Conservation (phyloP, 2,329 filamentous ascomycete species). For the Mycocentrospora acerina region DNA sequence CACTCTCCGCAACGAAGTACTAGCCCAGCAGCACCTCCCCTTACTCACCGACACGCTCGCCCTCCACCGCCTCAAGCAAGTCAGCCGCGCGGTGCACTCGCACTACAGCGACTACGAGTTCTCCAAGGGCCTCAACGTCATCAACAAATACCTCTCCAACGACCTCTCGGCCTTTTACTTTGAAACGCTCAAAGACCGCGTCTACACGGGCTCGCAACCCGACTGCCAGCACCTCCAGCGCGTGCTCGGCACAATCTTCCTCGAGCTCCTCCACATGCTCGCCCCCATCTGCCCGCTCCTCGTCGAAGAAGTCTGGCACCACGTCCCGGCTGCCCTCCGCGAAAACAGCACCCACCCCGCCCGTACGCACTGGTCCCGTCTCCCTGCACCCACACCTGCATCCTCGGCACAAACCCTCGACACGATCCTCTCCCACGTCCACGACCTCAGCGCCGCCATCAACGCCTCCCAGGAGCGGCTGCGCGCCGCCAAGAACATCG, state of each 20-base stretch:
- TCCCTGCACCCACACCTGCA: conserved; percentile 4
- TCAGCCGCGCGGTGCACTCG: conserved; percentile 64
- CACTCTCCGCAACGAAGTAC: conserved; percentile 13
- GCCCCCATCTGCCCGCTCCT: conserved; percentile 79
- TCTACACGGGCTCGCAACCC: conserved; percentile 78
- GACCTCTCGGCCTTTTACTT: conserved; percentile 94
- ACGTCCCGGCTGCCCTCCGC: conserved; percentile 67
- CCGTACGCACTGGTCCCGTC: conserved; percentile 23
- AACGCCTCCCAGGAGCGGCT: conserved; percentile 76
- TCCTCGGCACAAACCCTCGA: conserved; percentile 19
- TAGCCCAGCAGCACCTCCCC: conserved; percentile 4
- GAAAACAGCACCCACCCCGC: conserved; percentile 28
- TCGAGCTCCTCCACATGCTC: conserved; percentile 74
- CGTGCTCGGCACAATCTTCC: conserved; percentile 63
- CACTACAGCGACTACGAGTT: conserved; percentile 77
- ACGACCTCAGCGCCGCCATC: conserved; percentile 63
- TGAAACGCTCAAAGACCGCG: conserved; percentile 84
- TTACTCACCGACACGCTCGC: conserved; percentile 63
- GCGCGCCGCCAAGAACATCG: conserved; percentile 69
- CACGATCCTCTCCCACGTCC: conserved; percentile 40
- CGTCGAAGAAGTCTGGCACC: conserved; percentile 85
- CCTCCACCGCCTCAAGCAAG: conserved; percentile 68
- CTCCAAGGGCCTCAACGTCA: conserved; percentile 69
- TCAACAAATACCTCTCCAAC: conserved; percentile 79
- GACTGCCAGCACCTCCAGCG: conserved; percentile 61